Conservation (phyloP, 2,329 filamentous ascomycete species). For the Raffaelea deltoideospora region DNA sequence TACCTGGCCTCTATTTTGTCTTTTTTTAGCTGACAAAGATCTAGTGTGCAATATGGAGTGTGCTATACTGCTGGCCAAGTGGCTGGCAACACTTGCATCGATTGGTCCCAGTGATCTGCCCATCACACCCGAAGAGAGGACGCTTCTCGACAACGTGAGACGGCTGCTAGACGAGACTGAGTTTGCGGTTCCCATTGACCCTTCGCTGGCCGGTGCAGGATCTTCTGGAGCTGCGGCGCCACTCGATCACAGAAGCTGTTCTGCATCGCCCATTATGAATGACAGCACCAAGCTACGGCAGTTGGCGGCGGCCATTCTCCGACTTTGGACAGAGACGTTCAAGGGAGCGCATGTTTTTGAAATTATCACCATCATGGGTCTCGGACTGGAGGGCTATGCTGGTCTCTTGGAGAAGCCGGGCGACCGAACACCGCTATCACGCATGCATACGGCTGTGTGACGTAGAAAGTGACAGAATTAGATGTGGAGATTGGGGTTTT, state of each 20-base stretch:
- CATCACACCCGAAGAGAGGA: constrained; percentile 35
- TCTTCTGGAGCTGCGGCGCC: neutral
- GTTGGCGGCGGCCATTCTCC: constrained; percentile 40
- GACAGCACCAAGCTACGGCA: constrained; percentile 38
- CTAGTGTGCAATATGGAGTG: constrained; percentile 49
- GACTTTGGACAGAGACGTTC: constrained; percentile 47
- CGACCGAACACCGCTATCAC: constrained; percentile 28
- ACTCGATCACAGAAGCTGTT: no score
- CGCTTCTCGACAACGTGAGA: constrained; percentile 38
- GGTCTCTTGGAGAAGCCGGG: constrained; percentile 39
- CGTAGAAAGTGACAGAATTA: no score
- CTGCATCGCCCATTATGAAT: constrained; percentile 19
- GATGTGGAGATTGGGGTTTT: no score
- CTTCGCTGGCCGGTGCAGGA: constrained; percentile 29
- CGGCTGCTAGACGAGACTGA: constrained; percentile 48
- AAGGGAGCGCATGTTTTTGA: constrained; percentile 47
- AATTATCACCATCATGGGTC: constrained; percentile 41
- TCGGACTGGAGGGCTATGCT: constrained; percentile 40
- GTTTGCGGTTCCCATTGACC: constrained; percentile 44
- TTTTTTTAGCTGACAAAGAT: neutral
- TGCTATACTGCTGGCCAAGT: constrained; percentile 44
- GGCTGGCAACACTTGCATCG: constrained; percentile 40
- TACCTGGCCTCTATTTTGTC: neutral
- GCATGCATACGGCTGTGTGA: constrained; percentile 11
- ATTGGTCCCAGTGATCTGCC: constrained; percentile 34